Base-by-base conservation (phyloP, 768 basidiomycete species). In the Pleurotus eryngii region DNA sequence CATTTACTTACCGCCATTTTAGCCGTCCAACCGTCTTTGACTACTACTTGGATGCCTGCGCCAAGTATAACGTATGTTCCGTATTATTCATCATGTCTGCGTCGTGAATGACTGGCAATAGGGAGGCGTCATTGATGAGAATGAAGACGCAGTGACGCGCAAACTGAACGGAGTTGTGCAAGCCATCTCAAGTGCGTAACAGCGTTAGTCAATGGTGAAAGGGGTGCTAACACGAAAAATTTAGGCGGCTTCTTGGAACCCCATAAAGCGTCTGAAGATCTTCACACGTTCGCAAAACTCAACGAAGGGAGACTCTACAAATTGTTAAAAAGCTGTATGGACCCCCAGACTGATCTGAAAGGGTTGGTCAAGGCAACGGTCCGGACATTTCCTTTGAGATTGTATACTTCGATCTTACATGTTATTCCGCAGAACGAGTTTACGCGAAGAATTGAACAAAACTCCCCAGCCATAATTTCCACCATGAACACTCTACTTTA, bases 61-160 rank as follows among this genome's bases (percentile, higher is more conserved):
- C 90, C 58, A 79, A 84, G 48, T 84, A 95, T 67, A 98, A 98
- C 65, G 95, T 95, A 59, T 58, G 90, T 73, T 49, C 53, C 57
- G 20, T 62, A 49, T 37, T 43, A 20, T 26, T 56, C 40, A 18
- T 9, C 4, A 20, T 37, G n/a, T 30, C 11, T 22, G 2, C 24
- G 26, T 51, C 12, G 27, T 46, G 61, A 24, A 63, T 40, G 30
- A n/a, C 47, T 14, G 49, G 5, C 40, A 4, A 40, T 59, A 97
- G 94, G 95, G 94, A 1, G 96, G 96, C 0, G 79, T 94, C 46
- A 90, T 97, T 49, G 95, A 97, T 63, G 83, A 89, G 60, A 78
- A 93, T 60, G 90, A 91, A 65, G 89, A 90, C 46, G 65, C 65
- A 1, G 73, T 91, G 43, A 74, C 71, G 9, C 78, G 76, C 14